Conservation (phyloP, 192 early-diverging fungal species). For the Allomyces javanicus region DNA sequence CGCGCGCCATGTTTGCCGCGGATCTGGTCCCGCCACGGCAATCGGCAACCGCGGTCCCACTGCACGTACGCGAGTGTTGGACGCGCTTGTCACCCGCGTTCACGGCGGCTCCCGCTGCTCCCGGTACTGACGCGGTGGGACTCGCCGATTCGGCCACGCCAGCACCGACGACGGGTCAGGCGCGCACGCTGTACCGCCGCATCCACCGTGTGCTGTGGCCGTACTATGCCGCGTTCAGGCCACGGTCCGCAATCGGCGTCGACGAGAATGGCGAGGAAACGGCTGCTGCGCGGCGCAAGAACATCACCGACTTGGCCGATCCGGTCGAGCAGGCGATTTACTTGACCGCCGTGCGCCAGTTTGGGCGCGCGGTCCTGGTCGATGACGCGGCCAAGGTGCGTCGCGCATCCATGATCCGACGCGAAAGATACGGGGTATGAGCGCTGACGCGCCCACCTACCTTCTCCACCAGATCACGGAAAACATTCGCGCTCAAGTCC, state of each 20-base stretch:
- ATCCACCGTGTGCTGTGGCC: not conserved
- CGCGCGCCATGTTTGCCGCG: too few species aligned
- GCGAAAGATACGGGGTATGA: constrained; percentile 1
- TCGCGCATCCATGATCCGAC: too few species aligned
- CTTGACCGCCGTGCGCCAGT: not conserved
- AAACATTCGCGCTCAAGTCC: not conserved
- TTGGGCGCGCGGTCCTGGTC: not conserved
- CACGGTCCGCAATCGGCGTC: too few species aligned
- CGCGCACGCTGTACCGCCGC: not conserved
- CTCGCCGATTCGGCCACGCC: too few species aligned
- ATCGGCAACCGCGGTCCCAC: not conserved
- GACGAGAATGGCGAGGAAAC: too few species aligned
- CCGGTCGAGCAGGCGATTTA: not conserved
- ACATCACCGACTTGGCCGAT: not conserved
- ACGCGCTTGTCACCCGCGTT: not conserved
- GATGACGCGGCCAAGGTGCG: not conserved
- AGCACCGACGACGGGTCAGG: not conserved
- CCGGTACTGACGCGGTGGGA: too few species aligned
- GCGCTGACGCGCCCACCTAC: not conserved
- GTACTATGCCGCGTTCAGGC: not conserved
- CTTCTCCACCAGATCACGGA: not conserved
- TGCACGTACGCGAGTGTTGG: not conserved
- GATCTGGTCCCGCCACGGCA: too few species aligned
- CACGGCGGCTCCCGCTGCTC: too few species aligned
- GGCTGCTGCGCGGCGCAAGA: not conserved